Base-by-base conservation (phyloP, 805 yeast species). In the Suhomyces xylopsoci region DNA sequence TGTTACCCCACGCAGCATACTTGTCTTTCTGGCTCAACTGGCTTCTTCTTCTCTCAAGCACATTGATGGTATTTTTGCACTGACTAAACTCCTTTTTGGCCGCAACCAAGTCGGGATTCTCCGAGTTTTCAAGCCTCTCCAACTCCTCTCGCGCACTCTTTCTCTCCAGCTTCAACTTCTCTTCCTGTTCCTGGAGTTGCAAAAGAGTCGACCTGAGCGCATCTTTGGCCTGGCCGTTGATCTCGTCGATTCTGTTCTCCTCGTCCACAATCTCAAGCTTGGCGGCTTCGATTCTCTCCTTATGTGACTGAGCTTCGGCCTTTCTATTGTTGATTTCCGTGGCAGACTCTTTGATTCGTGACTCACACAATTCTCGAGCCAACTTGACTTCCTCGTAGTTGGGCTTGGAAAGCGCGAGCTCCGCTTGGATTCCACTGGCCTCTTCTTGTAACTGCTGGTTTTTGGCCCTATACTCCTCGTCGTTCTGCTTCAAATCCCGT, bases 1-100 rank as follows among this genome's bases (percentile, higher is more conserved):
- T 68, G 1, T 55, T 55, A 7, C 85, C 87, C 74, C 83, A 86
- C 1, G 84, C 80, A 10, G 77, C 73, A 44, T 72, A 69, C 65
- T 76, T 66, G 55, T 70, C 71, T 22, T 59, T 62, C 47, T 63
- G 71, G 25, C 67, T 58, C 7, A 63, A 44, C 14, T 55, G 50
- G 7, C 43, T 40, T 19, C 60, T 51, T 50, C 55, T 59, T 4
- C 45, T 44, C 38, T 53, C 52, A 10, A 56, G 50, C 14, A 28
- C 44, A 19, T 48, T 36, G 20, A 59, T 49, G 12, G 49, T 41
- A 17, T 49, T 49, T 15, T 52, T 55, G n/a, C 45, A 26, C 20
- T n/a, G 17, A 7, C 40, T 3, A 9, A 47, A 38, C 20, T 47
- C 49, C 7, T 26, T 36, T n/a, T 41, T 46, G 15, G 34, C 48